phyloP scores from a whole-genome alignment of 345 rosid species.

The Fremontodendron californicum region DNA sequence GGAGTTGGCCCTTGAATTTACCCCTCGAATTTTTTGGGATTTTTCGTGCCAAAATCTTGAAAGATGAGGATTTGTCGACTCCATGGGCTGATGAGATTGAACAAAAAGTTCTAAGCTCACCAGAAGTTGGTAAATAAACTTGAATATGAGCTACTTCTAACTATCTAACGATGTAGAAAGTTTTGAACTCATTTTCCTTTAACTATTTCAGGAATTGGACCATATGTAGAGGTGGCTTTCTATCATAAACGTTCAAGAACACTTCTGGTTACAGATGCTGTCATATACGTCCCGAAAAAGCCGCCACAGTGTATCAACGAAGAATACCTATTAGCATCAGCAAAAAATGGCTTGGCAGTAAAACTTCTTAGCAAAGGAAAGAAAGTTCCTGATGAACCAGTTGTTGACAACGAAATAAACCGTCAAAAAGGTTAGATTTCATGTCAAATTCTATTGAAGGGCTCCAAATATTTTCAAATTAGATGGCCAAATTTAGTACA shows the following conservation, averaged over 20 bases:
- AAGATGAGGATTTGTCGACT: conserved; percentile 64
- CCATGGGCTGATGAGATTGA: conserved; percentile 94
- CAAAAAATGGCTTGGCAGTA: conserved; percentile 91
- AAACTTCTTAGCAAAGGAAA: conserved; percentile 90
- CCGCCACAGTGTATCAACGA: conserved; percentile 81
- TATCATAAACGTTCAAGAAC: conserved; percentile 85
- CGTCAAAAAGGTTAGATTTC: conserved; percentile 65
- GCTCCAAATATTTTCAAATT: background rate
- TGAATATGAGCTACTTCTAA: background rate
- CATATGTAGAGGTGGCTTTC: conserved; percentile 90
- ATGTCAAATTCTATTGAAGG: background rate
- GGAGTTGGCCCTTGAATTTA: conserved; percentile 97
- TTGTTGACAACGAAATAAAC: conserved; percentile 60
- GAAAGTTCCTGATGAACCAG: conserved; percentile 75
- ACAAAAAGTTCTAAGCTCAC: conserved; percentile 87
- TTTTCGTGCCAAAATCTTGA: conserved; percentile 72
- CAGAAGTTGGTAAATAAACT: conserved; percentile 79
- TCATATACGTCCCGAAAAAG: conserved; percentile 70
- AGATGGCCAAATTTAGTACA: background rate
- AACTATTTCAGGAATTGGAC: conserved; percentile 70
- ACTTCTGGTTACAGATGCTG: conserved; percentile 83
- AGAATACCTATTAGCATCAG: conserved; percentile 78
- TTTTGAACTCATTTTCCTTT: background rate
- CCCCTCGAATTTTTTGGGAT: conserved; percentile 94
- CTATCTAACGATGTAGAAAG: background rate